Conservation (phyloP, 2,329 filamentous ascomycete genomes). For the Fusarium pseudograminearum region DNA sequence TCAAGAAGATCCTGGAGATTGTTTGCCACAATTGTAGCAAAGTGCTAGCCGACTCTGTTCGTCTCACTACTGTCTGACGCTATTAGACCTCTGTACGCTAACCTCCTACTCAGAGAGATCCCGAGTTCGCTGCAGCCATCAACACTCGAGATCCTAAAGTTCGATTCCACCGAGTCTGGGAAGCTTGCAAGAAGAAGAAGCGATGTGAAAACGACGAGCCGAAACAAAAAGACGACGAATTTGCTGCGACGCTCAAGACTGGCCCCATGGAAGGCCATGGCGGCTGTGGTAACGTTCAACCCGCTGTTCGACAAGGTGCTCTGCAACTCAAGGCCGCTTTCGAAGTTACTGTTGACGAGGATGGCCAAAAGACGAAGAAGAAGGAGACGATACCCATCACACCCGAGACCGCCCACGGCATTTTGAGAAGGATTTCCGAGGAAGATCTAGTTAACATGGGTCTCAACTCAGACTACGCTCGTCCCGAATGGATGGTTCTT, state of each 20-base stretch:
- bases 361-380: slow-evolving; percentile 69
- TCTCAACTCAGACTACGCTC: slow-evolving; percentile 92
- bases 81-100: slow-evolving; percentile 70
- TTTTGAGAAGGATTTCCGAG: slow-evolving; percentile 87
- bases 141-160: slow-evolving; percentile 90
- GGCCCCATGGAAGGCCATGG: slow-evolving; percentile 73
- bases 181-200: slow-evolving; percentile 88
- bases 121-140: slow-evolving; percentile 84
- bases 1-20: slow-evolving; percentile 98
- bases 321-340: slow-evolving; percentile 82
- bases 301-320: slow-evolving; percentile 87
- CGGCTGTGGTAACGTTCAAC: slow-evolving; percentile 92
- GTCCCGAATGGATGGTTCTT: slow-evolving; percentile 98
- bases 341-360: slow-evolving; percentile 77
- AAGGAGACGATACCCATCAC: slow-evolving; percentile 86
- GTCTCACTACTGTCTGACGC: slow-evolving; percentile 72
- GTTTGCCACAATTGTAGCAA: slow-evolving; percentile 99
- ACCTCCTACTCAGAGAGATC: slow-evolving; percentile 77
- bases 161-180: slow-evolving; percentile 93
- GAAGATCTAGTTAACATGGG: slow-evolving; percentile 88
- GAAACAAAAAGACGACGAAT: slow-evolving; percentile 76
- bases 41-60: slow-evolving; percentile 97
- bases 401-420: slow-evolving; percentile 84
- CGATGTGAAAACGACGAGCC: slow-evolving; percentile 84
- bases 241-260: slow-evolving; percentile 70